A percentile compares a stretch with the other conserved stretches of the same genome.
Evolutionary conservation across 2,329 filamentous ascomycete species (phyloP).

Genomic region (Trichoderma aggressivum): DNA sequence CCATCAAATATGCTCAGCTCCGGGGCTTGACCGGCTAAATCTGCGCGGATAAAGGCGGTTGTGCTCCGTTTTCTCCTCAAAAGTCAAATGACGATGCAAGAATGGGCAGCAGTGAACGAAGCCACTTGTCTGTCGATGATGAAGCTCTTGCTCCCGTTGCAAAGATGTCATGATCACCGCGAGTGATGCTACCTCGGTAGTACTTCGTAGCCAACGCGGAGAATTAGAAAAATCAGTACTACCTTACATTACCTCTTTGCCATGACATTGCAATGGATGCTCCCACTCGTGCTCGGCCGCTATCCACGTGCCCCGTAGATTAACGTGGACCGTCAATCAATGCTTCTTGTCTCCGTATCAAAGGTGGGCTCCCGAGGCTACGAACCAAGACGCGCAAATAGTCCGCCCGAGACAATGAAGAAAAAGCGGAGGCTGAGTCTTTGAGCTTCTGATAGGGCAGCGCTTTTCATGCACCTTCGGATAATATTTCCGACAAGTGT

Average conservation of each 20-base stretch:
- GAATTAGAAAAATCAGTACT: neutral
- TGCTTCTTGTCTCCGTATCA: neutral
- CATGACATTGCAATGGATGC: neutral
- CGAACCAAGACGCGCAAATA: neutral
- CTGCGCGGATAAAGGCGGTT: neutral
- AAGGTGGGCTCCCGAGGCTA: neutral
- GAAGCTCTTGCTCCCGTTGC: neutral
- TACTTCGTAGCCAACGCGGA: neutral
- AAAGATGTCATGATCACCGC: neutral
- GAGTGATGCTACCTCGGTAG: neutral
- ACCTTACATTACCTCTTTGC: too few relatives aligned
- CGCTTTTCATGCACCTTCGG: neutral
- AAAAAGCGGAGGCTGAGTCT: neutral
- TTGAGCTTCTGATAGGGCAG: neutral
- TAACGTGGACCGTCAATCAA: neutral
- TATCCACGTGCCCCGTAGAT: neutral
- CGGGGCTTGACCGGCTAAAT: neutral
- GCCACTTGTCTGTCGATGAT: neutral
- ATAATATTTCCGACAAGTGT: constrained; percentile 17
- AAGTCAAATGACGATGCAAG: neutral
- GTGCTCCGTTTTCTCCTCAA: neutral
- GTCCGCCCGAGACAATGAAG: constrained; percentile 9
- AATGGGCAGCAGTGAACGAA: neutral
- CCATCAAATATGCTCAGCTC: constrained; percentile 9
- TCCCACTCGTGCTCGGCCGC: neutral